phyloP scores from a whole-genome alignment of 306 rosid genomes.

The Phaseolus lunatus region DNA sequence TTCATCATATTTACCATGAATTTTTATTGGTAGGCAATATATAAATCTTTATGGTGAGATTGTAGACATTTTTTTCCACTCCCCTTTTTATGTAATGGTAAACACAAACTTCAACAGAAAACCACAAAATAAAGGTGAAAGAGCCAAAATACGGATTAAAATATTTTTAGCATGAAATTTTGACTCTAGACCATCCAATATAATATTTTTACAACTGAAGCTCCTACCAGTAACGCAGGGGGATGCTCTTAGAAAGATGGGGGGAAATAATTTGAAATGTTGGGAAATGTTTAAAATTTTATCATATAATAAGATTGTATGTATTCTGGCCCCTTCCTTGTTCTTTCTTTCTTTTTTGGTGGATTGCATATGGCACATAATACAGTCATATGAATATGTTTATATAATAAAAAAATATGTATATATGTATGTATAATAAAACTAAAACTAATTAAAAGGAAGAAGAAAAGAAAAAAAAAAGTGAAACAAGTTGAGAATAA shows the following conservation, averaged over 20 bases:
- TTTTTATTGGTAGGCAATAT: too few relatives aligned
- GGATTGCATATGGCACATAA: not conserved
- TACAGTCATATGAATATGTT: too few relatives aligned
- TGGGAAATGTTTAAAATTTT: not conserved
- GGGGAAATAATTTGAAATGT: not conserved
- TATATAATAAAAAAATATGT: not conserved
- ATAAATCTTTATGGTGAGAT: too few relatives aligned
- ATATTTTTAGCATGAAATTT: not conserved
- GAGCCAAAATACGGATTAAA: slow-evolving; percentile 7
- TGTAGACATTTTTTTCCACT: not conserved
- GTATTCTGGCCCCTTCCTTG: slow-evolving; percentile 5
- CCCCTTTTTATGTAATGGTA: not conserved
- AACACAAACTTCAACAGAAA: slow-evolving; percentile 2
- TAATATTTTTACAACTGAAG: not conserved
- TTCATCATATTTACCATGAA: too few relatives aligned
- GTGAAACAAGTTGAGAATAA: not conserved
- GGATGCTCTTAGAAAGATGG: not conserved
- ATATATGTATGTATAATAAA: not conserved
- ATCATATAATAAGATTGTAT: not conserved
- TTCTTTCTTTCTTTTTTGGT: not conserved
- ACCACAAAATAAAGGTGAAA: slow-evolving; percentile 13
- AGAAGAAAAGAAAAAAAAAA: not conserved
- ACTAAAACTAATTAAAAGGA: not conserved
- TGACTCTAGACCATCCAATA: not conserved
- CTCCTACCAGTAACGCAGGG: not conserved